A percentile compares a stretch with the other conserved stretches of the same genome.
phyloP scores from a whole-genome alignment of 148 eudicot genomes.

The Suaeda aralocaspica region DNA sequence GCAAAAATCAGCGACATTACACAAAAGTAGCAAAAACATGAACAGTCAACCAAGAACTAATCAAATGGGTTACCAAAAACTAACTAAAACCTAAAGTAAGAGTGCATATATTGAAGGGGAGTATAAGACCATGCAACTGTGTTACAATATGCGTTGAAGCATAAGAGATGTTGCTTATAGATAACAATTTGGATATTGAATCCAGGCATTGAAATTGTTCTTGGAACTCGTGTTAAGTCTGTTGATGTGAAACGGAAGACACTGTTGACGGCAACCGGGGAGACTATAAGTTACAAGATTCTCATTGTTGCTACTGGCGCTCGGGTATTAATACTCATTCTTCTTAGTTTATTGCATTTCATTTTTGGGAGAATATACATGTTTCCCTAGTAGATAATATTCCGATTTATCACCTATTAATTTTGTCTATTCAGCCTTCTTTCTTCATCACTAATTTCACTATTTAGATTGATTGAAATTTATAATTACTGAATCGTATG shows the following conservation, averaged over 20 bases:
- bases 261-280: constrained; percentile 80
- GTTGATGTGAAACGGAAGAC: constrained; percentile 95
- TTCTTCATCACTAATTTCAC: not conserved
- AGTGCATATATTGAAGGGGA: constrained; percentile 2
- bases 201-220: constrained; percentile 91
- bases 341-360: constrained; percentile 18
- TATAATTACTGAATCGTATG: not conserved
- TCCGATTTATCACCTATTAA: not conserved
- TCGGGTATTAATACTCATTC: constrained; percentile 66
- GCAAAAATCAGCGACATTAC: too few relatives aligned
- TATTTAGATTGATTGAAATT: not conserved
- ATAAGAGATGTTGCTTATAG: constrained; percentile 4
- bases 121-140: not conserved
- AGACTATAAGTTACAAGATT: constrained; percentile 88
- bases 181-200: constrained; percentile 15
- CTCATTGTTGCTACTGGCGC: constrained; percentile 99
- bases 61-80: too few relatives aligned
- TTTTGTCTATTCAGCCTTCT: not conserved
- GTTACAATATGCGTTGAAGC: constrained; percentile 10
- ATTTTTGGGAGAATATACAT: constrained; percentile 5
- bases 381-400: not conserved
- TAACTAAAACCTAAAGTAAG: too few relatives aligned
- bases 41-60: too few relatives aligned
- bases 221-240: constrained; percentile 83
- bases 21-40: too few relatives aligned